Conservation (phyloP, 306 rosid species). For the Luffa aegyptiaca region DNA sequence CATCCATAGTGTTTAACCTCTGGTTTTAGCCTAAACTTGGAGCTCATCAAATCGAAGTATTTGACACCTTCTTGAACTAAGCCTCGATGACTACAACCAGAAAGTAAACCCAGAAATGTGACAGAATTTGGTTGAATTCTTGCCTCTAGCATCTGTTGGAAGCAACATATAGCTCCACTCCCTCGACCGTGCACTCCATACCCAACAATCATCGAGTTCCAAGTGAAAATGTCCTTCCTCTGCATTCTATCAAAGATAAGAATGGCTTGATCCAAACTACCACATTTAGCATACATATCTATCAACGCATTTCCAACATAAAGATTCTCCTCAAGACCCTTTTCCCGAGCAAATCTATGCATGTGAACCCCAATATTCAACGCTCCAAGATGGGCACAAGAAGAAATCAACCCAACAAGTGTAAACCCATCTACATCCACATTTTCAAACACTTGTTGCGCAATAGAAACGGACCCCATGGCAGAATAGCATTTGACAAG, state of each 20-base stretch:
- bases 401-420: constrained; percentile 41
- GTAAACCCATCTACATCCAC: constrained; percentile 47
- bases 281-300: constrained; percentile 62
- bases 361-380: constrained; percentile 29
- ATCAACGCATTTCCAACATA: constrained; percentile 49
- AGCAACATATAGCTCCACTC: constrained; percentile 28
- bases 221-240: constrained; percentile 34
- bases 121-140: constrained; percentile 33
- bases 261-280: constrained; percentile 32
- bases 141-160: constrained; percentile 24
- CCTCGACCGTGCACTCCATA: constrained; percentile 54
- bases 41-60: constrained; percentile 36
- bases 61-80: constrained; percentile 38
- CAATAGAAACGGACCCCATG: constrained; percentile 19
- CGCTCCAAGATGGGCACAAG: constrained; percentile 52
- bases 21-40: constrained; percentile 31
- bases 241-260: constrained; percentile 30
- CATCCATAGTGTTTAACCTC: constrained; percentile 56
- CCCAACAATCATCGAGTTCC: constrained; percentile 58
- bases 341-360: constrained; percentile 28
- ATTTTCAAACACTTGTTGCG: constrained; percentile 29
- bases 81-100: constrained; percentile 58
- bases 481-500: constrained; percentile 18
- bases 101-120: constrained; percentile 46
- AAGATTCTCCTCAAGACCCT: constrained; percentile 22